Evolutionary conservation across 805 yeast species (phyloP), one percentile per base, ranked within the genome.

Genomic region (Candida fluviatilis): DNA sequence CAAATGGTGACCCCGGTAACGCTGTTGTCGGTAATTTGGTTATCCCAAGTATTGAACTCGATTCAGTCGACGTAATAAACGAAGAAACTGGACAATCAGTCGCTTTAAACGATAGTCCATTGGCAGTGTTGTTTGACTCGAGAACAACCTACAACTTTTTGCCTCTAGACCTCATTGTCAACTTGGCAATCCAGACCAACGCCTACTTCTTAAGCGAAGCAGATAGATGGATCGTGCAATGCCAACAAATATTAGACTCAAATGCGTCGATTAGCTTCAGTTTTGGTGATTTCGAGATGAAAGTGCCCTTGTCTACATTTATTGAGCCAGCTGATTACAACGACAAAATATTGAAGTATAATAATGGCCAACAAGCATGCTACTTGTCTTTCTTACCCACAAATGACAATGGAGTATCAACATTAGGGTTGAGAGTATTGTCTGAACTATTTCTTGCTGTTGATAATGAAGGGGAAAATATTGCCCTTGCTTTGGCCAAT

Each of bases 111-210:
- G 40, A 33, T 8, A 66, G 55, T 37, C 58, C 71, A 16, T 58
- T 66, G 17, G 83, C 89, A 0, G 81, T 78, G 0, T 38, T 82
- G 4, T 51, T 84, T 15, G 88, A 83, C 51, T 62, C 85, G 1
- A 64, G 86, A 39, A 62, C 71, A 29, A 44, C 57, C 8, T 73
- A 58, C 53, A 68, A 67, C 19, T 73, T 64, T 51, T 54, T 84
- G 25, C 91, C 91, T 0, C 58, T 71, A 29, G 70, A 73, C 33
- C 53, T 76, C 4, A 62, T 84, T 30, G 66, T 84, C 36, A 76
- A 75, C 47, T 57, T 84, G 21, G 87, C 90, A 0, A 66, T 83
- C 18, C 90, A 84, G 57, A 61, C 81, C 28, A 80, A 80, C 50
- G 91, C 91, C 0, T 74, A 69, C 45, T 84, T 76, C 52, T 69